These are phyloP conservation scores for Podaxis sp. DNA, from an alignment of 768 basidiomycete species.

Conservation along the genomic window DNA sequence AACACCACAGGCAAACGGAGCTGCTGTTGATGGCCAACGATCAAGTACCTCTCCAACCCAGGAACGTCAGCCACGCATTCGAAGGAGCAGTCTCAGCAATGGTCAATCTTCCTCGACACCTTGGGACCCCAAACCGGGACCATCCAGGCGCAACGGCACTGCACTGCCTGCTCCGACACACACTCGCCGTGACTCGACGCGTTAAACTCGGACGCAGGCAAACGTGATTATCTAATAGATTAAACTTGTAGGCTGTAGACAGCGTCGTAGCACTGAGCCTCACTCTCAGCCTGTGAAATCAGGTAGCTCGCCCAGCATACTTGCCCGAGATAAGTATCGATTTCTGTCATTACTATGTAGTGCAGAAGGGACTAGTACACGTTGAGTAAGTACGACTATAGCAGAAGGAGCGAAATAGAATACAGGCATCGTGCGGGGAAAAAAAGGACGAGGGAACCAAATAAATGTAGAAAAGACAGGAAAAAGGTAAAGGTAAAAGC, in stretches of 20 bases:
- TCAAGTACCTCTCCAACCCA: neutral
- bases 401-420: conserved; percentile 16
- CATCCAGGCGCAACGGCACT: conserved; percentile 2
- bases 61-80: conserved; percentile 9
- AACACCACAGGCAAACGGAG: conserved; percentile 1
- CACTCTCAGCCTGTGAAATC: neutral
- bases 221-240: neutral
- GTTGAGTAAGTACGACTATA: conserved; percentile 10
- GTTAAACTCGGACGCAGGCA: neutral
- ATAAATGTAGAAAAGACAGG: conserved; percentile 19
- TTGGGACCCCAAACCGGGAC: neutral
- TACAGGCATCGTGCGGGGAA: conserved; percentile 17
- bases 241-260: neutral
- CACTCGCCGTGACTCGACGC: conserved; percentile 9
- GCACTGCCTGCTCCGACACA: neutral
- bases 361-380: conserved; percentile 9
- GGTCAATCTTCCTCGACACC: neutral
- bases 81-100: conserved; percentile 6
- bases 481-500: conserved; percentile 19
- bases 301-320: neutral
- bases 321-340: neutral
- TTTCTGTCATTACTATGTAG: conserved; percentile 11
- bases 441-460: conserved; percentile 19
- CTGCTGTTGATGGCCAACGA: neutral
- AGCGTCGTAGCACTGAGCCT: neutral